Percentiles rank a stretch among this genome's conserved stretches.
phyloP scores from a whole-genome alignment of 176 grass and related monocot genomes.

The Microstegium vimineum region DNA sequence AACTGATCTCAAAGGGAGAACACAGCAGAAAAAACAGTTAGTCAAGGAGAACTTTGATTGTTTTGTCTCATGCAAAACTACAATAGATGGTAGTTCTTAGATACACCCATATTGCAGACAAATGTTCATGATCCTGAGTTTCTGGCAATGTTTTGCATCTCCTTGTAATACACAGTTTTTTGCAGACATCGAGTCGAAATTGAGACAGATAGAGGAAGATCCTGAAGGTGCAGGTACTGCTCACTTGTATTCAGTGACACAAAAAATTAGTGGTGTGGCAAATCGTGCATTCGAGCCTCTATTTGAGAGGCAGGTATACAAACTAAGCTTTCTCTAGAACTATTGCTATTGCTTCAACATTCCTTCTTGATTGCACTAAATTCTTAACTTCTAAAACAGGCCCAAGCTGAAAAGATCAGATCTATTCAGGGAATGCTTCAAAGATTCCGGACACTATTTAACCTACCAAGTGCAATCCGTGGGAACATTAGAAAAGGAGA shows the following conservation, averaged over 20 bases:
- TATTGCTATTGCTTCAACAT: not conserved
- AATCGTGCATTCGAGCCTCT: slow-evolving; percentile 93
- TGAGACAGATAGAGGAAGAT: slow-evolving; percentile 98
- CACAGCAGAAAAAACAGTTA: slow-evolving; percentile 97
- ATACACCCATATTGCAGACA: slow-evolving; percentile 10
- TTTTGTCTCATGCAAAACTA: slow-evolving; percentile 99
- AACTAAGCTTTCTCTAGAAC: slow-evolving; percentile 23
- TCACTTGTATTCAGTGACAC: slow-evolving; percentile 81
- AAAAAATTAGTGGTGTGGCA: slow-evolving; percentile 77
- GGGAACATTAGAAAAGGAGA: slow-evolving; percentile 96
- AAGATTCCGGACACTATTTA: slow-evolving; percentile 96
- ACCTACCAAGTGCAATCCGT: slow-evolving; percentile 91
- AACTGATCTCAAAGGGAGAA: slow-evolving; percentile 98
- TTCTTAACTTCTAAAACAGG: slow-evolving; percentile 42
- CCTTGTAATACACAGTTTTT: slow-evolving; percentile 26
- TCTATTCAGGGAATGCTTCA: slow-evolving; percentile 99
- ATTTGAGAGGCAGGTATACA: slow-evolving; percentile 96
- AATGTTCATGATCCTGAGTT: slow-evolving; percentile 20
- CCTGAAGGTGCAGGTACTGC: slow-evolving; percentile 95
- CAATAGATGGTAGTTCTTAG: slow-evolving; percentile 67
- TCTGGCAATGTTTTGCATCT: slow-evolving; percentile 9
- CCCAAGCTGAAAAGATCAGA: slow-evolving; percentile 99
- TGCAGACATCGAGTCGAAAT: slow-evolving; percentile 90
- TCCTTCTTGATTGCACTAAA: slow-evolving; percentile 28
- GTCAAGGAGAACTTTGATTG: slow-evolving; percentile 99